phyloP scores from a whole-genome alignment of 2,329 filamentous ascomycete species.

The Cladobotryum protrusum region DNA sequence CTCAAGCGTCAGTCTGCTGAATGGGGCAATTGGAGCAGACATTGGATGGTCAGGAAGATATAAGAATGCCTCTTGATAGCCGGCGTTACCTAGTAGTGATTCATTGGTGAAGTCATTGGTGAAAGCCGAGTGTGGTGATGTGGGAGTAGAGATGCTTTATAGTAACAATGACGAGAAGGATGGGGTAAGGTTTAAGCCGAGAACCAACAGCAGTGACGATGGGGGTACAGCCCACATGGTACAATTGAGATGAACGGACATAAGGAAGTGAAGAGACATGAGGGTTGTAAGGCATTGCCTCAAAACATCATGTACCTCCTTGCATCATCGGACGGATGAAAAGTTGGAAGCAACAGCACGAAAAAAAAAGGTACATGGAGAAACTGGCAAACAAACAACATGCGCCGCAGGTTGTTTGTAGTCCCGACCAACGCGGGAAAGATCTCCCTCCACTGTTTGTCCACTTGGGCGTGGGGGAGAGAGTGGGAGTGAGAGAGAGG shows the following conservation, averaged over 20 bases:
- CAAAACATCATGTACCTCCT: too few species aligned
- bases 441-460: not conserved
- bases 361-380: too few species aligned
- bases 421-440: too few species aligned
- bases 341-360: too few species aligned
- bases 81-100: not conserved
- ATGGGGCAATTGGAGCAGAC: conserved; percentile 20
- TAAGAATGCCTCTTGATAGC: not conserved
- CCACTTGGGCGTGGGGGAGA: not conserved
- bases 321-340: too few species aligned
- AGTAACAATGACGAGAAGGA: not conserved
- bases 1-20: conserved; percentile 25
- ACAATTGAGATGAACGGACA: too few species aligned
- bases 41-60: conserved; percentile 13
- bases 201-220: too few species aligned
- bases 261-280: too few species aligned
- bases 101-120: not conserved
- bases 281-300: too few species aligned
- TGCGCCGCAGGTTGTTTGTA: not conserved
- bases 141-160: conserved; percentile 1
- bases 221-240: too few species aligned
- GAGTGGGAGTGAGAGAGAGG: too few species aligned
- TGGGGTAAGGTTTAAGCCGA: too few species aligned
- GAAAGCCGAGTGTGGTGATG: not conserved
- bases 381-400: not conserved